Evolutionary conservation across 2,329 filamentous ascomycete species (phyloP).

Genomic region (Emmonsia crescens): DNA sequence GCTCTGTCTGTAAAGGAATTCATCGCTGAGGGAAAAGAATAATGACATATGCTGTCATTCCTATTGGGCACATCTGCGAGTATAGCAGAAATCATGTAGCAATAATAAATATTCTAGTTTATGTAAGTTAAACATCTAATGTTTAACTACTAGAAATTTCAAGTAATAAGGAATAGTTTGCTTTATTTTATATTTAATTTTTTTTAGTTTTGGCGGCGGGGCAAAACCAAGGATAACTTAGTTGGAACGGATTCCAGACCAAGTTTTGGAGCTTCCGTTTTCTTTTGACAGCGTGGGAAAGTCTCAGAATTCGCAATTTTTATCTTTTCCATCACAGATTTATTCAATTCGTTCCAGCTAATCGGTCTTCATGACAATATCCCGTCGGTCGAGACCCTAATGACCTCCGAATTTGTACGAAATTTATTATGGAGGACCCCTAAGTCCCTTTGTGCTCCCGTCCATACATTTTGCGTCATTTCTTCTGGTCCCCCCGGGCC

Average conservation of each 20-base stretch:
- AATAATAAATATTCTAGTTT: not conserved
- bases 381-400: not conserved
- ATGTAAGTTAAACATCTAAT: too few relatives aligned
- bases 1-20: too few relatives aligned
- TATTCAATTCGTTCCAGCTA: not conserved
- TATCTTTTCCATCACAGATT: not conserved
- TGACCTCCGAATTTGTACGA: not conserved
- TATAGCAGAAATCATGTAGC: not conserved
- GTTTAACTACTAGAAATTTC: not conserved
- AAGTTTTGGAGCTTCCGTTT: not conserved
- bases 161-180: not conserved
- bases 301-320: not conserved
- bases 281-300: not conserved
- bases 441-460: not conserved
- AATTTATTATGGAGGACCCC: not conserved
- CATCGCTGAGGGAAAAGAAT: too few relatives aligned
- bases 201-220: not conserved
- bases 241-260: not conserved
- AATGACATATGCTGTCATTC: not conserved
- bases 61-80: not conserved
- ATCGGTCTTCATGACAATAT: not conserved
- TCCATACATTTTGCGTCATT: not conserved
- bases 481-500: not conserved
- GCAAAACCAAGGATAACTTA: not conserved
- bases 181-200: not conserved